These are phyloP conservation scores for Sclerotinia nivalis DNA, from an alignment of 2,329 filamentous ascomycete species.

Conservation along the genomic window DNA sequence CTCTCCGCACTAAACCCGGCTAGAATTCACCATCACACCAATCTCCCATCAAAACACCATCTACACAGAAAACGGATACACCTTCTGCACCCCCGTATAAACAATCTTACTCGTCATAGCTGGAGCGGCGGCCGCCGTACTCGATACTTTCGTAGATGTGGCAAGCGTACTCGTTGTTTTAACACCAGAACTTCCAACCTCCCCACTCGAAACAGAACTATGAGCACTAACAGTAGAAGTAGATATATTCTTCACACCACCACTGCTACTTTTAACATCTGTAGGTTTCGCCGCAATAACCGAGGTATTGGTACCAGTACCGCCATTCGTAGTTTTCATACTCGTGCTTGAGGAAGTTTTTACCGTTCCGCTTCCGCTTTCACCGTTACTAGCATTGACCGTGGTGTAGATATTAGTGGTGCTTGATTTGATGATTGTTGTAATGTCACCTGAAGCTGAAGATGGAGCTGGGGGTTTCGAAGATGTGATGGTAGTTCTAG, in stretches of 20 bases:
- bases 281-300: not conserved
- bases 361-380: not conserved
- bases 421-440: not conserved
- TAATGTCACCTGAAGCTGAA: not conserved
- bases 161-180: not conserved
- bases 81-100: slow-evolving; percentile 15
- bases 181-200: not conserved
- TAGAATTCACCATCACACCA: not conserved
- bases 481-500: not conserved
- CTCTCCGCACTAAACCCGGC: no score
- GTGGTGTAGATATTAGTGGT: slow-evolving; percentile 11
- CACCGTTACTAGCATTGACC: not conserved
- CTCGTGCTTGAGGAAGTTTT: no score
- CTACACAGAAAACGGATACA: not conserved
- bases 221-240: not conserved
- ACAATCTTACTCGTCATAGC: slow-evolving; percentile 12
- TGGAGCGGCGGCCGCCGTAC: not conserved
- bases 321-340: not conserved
- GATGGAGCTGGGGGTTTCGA: not conserved
- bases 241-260: not conserved
- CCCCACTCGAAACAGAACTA: not conserved
- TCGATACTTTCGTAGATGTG: not conserved
- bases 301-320: not conserved
- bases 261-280: not conserved
- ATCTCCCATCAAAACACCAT: not conserved